Evolutionary conservation across 768 basidiomycete genomes (phyloP).

Genomic region (Mycena amicta): DNA sequence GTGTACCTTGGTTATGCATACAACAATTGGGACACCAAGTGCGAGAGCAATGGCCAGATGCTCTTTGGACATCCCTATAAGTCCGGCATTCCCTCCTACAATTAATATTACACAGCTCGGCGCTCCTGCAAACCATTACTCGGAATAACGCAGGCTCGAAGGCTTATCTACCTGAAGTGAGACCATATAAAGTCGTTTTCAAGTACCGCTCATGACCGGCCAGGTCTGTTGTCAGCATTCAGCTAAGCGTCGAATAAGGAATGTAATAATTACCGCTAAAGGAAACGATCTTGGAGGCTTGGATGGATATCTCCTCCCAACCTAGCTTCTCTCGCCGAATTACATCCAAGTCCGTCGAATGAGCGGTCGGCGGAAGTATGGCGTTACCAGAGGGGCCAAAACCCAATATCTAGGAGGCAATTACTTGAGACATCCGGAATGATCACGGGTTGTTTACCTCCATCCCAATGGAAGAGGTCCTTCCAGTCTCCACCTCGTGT

Average conservation of each 20-base stretch:
- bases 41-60: slow-evolving; percentile 95
- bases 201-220: slow-evolving; percentile 95
- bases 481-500: slow-evolving; percentile 94
- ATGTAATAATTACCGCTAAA: slow-evolving; percentile 67
- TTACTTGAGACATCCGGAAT: not conserved
- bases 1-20: slow-evolving; percentile 91
- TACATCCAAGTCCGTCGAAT: slow-evolving; percentile 60
- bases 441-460: slow-evolving; percentile 62
- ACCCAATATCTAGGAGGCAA: slow-evolving; percentile 73
- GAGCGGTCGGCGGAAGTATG: slow-evolving; percentile 68
- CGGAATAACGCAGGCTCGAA: not conserved
- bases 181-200: slow-evolving; percentile 91
- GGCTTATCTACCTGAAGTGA: slow-evolving; percentile 69
- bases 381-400: slow-evolving; percentile 78
- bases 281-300: slow-evolving; percentile 89
- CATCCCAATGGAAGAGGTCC: slow-evolving; percentile 96
- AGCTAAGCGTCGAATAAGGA: not conserved
- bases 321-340: slow-evolving; percentile 83
- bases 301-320: slow-evolving; percentile 93
- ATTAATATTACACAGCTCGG: slow-evolving; percentile 92
- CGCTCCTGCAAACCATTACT: slow-evolving; percentile 43
- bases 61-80: slow-evolving; percentile 94
- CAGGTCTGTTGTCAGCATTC: slow-evolving; percentile 59
- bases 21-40: slow-evolving; percentile 88
- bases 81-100: slow-evolving; percentile 92